Conservation (phyloP, 768 basidiomycete species). For the Mycena galopus region DNA sequence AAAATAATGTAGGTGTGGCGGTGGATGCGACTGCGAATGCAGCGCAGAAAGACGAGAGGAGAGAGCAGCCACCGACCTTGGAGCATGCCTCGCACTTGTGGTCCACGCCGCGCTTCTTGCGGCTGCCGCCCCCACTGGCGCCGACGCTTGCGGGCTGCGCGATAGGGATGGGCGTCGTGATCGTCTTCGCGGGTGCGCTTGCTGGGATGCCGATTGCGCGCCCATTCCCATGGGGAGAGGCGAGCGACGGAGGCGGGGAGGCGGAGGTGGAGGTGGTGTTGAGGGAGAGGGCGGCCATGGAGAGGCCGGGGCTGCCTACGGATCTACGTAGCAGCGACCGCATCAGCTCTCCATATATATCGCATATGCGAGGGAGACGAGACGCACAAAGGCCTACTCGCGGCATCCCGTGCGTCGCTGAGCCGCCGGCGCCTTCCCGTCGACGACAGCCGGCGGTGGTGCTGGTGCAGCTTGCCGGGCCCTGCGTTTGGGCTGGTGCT, state of each 20-base stretch:
- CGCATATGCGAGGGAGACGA: conserved; percentile 5
- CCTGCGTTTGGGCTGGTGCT: conserved; percentile 5
- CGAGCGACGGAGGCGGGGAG: conserved; percentile 25
- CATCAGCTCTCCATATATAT: not conserved
- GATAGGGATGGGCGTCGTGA: conserved; percentile 54
- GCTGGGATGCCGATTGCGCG: conserved; percentile 13
- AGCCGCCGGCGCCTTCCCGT: conserved; percentile 79
- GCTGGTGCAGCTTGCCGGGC: conserved; percentile 11
- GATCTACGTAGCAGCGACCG: conserved; percentile 2
- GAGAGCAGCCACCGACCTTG: conserved; percentile 89
- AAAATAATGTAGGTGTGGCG: no score
- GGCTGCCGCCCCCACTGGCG: conserved; percentile 26
- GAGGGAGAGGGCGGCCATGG: conserved; percentile 36
- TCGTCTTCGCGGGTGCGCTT: conserved; percentile 41
- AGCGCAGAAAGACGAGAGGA: no score
- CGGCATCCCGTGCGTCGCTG: conserved; percentile 86
- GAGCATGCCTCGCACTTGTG: conserved; percentile 96
- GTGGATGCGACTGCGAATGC: no score
- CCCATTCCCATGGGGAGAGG: no score
- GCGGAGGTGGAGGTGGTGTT: conserved; percentile 30
- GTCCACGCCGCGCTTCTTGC: conserved; percentile 85
- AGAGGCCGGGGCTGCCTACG: conserved; percentile 31
- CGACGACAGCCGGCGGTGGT: conserved; percentile 81
- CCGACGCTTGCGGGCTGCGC: conserved; percentile 39
- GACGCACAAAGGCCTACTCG: conserved; percentile 79